phyloP scores from a whole-genome alignment of 1,284 basidiomycete species.

The Pseudomicrostroma phylloplanum region DNA sequence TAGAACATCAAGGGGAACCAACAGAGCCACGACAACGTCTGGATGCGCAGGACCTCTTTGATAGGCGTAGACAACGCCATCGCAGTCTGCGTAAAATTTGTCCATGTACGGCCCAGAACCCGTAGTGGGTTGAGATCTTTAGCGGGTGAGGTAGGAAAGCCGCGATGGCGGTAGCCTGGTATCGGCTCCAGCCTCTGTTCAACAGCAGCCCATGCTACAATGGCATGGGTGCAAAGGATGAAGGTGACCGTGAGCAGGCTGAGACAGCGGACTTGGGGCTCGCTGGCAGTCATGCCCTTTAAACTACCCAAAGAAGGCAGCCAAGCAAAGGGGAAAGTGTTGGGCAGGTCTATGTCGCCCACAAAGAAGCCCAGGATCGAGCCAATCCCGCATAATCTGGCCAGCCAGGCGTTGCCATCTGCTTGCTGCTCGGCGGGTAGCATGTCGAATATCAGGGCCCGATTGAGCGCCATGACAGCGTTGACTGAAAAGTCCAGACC shows the following conservation, averaged over 20 bases:
- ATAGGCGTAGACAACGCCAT: conserved; percentile 35
- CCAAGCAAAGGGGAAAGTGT: not conserved
- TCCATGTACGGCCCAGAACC: not conserved
- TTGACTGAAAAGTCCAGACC: conserved; percentile 91
- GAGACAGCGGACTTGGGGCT: conserved; percentile 1
- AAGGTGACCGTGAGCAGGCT: not conserved
- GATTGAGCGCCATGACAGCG: conserved; percentile 76
- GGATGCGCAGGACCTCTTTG: conserved; percentile 64
- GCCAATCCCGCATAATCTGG: conserved; percentile 34
- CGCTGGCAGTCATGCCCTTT: not conserved
- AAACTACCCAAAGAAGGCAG: not conserved
- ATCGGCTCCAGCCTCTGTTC: not conserved
- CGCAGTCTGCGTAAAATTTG: conserved; percentile 27
- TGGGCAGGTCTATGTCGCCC: conserved; percentile 60
- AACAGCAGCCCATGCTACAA: not conserved
- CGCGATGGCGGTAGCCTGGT: not conserved
- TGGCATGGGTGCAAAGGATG: conserved; percentile 1
- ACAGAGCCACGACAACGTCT: conserved; percentile 83
- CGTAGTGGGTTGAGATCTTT: not conserved
- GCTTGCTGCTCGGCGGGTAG: conserved; percentile 2
- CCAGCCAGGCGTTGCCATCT: not conserved
- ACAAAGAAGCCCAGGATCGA: conserved; percentile 60
- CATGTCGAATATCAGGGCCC: conserved; percentile 78
- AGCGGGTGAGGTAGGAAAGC: not conserved
- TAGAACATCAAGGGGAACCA: conserved; percentile 54